Percentiles rank a stretch among this genome's conserved stretches.
These are phyloP conservation scores for Suillus subluteus DNA, from an alignment of 768 basidiomycete genomes.

Conservation along the genomic window DNA sequence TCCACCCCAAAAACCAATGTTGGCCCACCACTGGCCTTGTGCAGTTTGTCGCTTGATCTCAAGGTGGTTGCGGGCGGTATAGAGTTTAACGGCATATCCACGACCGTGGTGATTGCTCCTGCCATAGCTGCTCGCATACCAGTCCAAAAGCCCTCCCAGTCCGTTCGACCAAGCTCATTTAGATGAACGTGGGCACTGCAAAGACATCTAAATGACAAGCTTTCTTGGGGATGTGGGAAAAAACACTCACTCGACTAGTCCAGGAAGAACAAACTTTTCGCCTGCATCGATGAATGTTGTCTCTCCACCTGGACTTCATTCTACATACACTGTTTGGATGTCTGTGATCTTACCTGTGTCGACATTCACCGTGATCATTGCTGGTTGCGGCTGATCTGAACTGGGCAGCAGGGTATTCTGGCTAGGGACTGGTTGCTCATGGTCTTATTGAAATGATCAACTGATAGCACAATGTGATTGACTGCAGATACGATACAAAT, in stretches of 20 bases:
- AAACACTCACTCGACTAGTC: conserved; percentile 72
- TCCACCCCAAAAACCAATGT: conserved; percentile 86
- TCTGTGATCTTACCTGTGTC: conserved; percentile 63
- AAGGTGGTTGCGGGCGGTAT: conserved; percentile 93
- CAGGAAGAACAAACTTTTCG: conserved; percentile 67
- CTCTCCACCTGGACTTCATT: conserved; percentile 24
- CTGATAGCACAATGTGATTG: neutral
- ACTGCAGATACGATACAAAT: neutral
- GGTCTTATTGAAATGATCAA: neutral
- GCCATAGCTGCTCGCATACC: conserved; percentile 91
- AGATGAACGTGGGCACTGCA: conserved; percentile 87
- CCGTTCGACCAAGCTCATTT: conserved; percentile 90
- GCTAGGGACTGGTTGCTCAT: conserved; percentile 34
- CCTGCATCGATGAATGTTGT: conserved; percentile 48
- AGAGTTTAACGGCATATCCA: conserved; percentile 98
- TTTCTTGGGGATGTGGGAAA: neutral
- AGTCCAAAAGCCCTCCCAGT: conserved; percentile 93
- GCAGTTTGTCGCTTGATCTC: conserved; percentile 74
- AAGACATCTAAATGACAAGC: neutral
- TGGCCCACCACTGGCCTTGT: conserved; percentile 68
- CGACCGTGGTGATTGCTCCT: conserved; percentile 93
- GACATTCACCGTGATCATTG: conserved; percentile 65
- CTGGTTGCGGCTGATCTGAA: conserved; percentile 52
- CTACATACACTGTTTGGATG: conserved; percentile 42
- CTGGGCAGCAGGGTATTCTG: conserved; percentile 60